Percentiles rank a stretch among this genome's conserved stretches.
phyloP scores from a whole-genome alignment of 768 basidiomycete species.

The Melanogaster broomeanus region DNA sequence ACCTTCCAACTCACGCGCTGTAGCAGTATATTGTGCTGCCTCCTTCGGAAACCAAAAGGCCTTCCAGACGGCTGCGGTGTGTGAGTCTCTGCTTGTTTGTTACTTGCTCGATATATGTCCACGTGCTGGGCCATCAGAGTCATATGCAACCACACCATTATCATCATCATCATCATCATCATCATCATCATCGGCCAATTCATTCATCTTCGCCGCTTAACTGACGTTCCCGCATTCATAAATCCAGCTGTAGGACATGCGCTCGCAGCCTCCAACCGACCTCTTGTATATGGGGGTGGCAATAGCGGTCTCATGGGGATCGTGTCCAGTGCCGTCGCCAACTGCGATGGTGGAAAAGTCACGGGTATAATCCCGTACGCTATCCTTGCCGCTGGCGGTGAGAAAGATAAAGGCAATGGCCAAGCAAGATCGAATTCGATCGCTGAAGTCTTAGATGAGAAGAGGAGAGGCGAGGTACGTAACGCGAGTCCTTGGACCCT shows the following conservation, averaged over 20 bases:
- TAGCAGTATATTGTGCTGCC: conserved; percentile 88
- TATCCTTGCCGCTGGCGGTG: conserved; percentile 67
- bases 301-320: conserved; percentile 84
- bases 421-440: conserved; percentile 18
- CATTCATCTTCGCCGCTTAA: conserved; percentile 7
- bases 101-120: neutral
- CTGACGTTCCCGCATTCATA: conserved; percentile 2
- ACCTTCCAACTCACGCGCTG: conserved; percentile 37
- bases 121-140: neutral
- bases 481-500: conserved; percentile 1
- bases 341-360: conserved; percentile 62
- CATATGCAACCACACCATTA: too few species aligned
- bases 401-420: conserved; percentile 48
- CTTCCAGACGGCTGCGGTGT: conserved; percentile 66
- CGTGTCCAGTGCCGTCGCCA: conserved; percentile 65
- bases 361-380: conserved; percentile 81
- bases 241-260: conserved; percentile 70
- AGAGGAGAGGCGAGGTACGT: conserved; percentile 38
- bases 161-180: neutral
- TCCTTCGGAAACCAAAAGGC: conserved; percentile 62
- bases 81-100: conserved; percentile 45
- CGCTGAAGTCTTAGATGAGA: conserved; percentile 29
- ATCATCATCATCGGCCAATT: neutral
- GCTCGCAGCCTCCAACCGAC: conserved; percentile 56
- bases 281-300: conserved; percentile 89